These are phyloP conservation scores for Dictyophora rubrovolvata DNA, from an alignment of 768 basidiomycete genomes.

Conservation along the genomic window DNA sequence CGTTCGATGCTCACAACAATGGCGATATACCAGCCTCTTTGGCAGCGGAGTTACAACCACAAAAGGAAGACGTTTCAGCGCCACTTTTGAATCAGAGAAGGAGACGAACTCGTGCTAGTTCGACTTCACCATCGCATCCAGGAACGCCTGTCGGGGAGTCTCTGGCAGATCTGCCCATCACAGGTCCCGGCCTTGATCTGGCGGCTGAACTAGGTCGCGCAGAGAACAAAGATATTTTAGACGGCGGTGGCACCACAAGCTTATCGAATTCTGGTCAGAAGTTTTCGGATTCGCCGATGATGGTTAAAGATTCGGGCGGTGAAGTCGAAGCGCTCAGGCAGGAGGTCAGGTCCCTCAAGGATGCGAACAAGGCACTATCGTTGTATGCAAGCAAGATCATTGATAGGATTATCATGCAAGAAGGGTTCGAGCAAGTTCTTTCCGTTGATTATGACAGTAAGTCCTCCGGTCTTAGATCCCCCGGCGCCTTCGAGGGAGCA, in stretches of 20 bases:
- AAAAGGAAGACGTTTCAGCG: slow-evolving; percentile 25
- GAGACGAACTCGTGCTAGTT: slow-evolving; percentile 12
- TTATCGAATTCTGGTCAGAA: slow-evolving; percentile 28
- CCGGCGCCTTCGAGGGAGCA: slow-evolving; percentile 10
- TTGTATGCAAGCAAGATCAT: slow-evolving; percentile 97
- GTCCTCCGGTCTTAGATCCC: slow-evolving; percentile 30
- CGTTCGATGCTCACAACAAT: slow-evolving; percentile 21
- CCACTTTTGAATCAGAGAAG: slow-evolving; percentile 14
- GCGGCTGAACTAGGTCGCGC: slow-evolving; percentile 89
- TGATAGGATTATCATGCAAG: slow-evolving; percentile 91
- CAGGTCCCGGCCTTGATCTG: slow-evolving; percentile 81
- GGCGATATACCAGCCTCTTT: slow-evolving; percentile 25
- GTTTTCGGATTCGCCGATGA: slow-evolving; percentile 21
- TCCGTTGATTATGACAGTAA: slow-evolving; percentile 81
- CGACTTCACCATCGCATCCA: slow-evolving; percentile 31
- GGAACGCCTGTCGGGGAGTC: slow-evolving; percentile 54
- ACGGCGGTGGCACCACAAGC: slow-evolving; percentile 32
- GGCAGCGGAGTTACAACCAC: slow-evolving; percentile 13
- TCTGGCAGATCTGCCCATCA: slow-evolving; percentile 77
- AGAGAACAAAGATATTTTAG: slow-evolving; percentile 75
- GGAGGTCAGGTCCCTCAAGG: slow-evolving; percentile 88
- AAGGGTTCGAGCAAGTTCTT: slow-evolving; percentile 94
- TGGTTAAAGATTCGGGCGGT: slow-evolving; percentile 27
- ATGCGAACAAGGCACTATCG: slow-evolving; percentile 92
- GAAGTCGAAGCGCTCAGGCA: slow-evolving; percentile 68